Base-by-base conservation (phyloP, 441 rosid species). In the Brassica hybrid region DNA sequence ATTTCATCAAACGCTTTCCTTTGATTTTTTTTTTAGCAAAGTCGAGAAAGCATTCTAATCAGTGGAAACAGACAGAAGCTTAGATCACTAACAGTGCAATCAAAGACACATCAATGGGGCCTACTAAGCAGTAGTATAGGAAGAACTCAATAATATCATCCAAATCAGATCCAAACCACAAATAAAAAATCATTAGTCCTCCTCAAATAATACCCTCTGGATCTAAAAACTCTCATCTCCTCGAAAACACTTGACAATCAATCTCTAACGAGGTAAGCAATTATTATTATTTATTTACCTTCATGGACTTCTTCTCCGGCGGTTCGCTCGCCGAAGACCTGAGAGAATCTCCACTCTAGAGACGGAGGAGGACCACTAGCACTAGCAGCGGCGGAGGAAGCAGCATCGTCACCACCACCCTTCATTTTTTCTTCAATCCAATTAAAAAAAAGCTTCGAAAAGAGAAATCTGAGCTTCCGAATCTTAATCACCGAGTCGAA, bases 301-400 rank as follows among this genome's bases (percentile, higher is more conserved):
- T 88, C 91, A 73, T 88, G 91, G 27, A 87, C 90, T 86, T 90
- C 94, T 72, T 90, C 94, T 36, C 92, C 91, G 36, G 88, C 92
- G 38, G 92, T 79, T 71, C 92, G 85, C 63, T 90, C 94, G n/a
- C n/a, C n/a, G n/a, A n/a, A n/a, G n/a, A n/a, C n/a, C n/a, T n/a
- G n/a, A n/a, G n/a, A n/a, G n/a, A n/a, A n/a, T n/a, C n/a, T n/a
- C n/a, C n/a, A n/a, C n/a, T n/a, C n/a, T n/a, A n/a, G n/a, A n/a
- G n/a, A 30, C 34, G 34, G 34, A 30, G 34, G 34, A 30, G 34
- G 34, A 30, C 34, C 34, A 30, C 34, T 30, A 25, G 27, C 27
- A 25, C 27, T 25, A 30, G 34, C 34, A 30, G 34, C 34, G 34
- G 34, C 34, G 34, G 34, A 30, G 34, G 34, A 30, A 30, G 34